Conservation (phyloP, 2,329 filamentous ascomycete genomes). For the Colletotrichum sp. region DNA sequence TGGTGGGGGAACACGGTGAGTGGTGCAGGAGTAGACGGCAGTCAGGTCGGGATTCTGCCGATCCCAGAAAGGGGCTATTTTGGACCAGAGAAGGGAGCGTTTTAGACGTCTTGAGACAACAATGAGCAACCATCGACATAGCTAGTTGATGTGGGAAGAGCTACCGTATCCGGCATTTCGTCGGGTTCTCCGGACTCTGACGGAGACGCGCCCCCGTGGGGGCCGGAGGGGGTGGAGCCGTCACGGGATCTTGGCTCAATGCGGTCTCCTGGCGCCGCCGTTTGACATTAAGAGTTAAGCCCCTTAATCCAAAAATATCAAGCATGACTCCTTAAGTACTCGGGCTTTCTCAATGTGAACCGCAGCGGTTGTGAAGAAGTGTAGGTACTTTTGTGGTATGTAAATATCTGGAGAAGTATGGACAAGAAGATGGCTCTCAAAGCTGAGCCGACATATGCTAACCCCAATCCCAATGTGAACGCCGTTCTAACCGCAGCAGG, state of each 20-base stretch:
- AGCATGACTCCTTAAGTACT: rapidly evolving
- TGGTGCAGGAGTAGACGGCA: constrained; percentile 25
- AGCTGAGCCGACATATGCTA: background rate
- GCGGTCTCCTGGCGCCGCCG: background rate
- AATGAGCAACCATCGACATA: background rate
- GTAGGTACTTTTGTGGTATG: background rate
- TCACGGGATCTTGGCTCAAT: background rate
- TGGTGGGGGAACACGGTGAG: constrained; percentile 50
- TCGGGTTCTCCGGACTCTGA: background rate
- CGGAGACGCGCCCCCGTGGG: background rate
- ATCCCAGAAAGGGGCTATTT: constrained; percentile 30
- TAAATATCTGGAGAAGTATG: background rate
- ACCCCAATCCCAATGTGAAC: background rate
- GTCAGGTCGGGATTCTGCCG: constrained; percentile 23
- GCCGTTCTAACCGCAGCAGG: background rate
- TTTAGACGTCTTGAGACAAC: background rate
- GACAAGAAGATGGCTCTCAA: background rate
- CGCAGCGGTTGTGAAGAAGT: background rate
- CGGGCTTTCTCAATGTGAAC: background rate
- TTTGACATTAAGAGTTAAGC: background rate
- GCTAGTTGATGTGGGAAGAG: rapidly evolving
- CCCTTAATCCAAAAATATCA: background rate
- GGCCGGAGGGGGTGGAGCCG: background rate
- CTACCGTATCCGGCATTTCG: background rate
- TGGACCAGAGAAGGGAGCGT: constrained; percentile 29